phyloP scores from a whole-genome alignment of 345 rosid genomes.

The Eucalyptus microcorys region DNA sequence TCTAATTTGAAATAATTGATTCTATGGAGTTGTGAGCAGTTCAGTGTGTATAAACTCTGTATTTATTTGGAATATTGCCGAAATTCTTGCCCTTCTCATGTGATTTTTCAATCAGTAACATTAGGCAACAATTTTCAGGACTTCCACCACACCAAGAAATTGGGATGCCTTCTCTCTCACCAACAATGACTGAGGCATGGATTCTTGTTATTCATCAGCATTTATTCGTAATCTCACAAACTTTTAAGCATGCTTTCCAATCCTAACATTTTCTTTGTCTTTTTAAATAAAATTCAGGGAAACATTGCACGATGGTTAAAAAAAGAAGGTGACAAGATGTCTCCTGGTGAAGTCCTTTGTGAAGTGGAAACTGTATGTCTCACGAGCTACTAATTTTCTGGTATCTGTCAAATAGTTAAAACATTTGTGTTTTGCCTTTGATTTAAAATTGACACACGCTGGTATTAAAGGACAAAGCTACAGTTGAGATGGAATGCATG shows the following conservation, averaged over 20 bases:
- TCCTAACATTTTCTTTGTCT: not conserved
- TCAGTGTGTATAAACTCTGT: not conserved
- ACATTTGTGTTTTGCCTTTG: not conserved
- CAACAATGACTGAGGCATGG: conserved; percentile 93
- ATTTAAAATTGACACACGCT: not conserved
- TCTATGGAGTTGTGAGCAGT: not conserved
- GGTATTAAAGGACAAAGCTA: conserved; percentile 73
- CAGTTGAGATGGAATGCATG: conserved; percentile 99
- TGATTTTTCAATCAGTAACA: not conserved
- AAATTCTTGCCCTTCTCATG: not conserved
- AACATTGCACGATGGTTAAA: conserved; percentile 96
- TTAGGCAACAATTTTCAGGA: conserved; percentile 34
- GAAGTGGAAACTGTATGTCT: conserved; percentile 94
- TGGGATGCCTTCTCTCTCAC: conserved; percentile 99
- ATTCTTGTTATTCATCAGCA: not conserved
- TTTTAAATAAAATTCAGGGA: conserved; percentile 37
- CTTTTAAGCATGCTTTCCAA: not conserved
- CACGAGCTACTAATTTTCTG: not conserved
- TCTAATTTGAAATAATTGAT: not conserved
- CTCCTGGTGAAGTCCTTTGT: conserved; percentile 93
- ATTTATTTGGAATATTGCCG: not conserved
- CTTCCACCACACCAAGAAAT: conserved; percentile 94
- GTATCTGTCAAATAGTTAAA: not conserved
- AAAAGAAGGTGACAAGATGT: conserved; percentile 88
- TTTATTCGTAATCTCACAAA: not conserved